These are phyloP conservation scores for Fraxinus americana DNA, from an alignment of 257 asterid species.

Conservation along the genomic window DNA sequence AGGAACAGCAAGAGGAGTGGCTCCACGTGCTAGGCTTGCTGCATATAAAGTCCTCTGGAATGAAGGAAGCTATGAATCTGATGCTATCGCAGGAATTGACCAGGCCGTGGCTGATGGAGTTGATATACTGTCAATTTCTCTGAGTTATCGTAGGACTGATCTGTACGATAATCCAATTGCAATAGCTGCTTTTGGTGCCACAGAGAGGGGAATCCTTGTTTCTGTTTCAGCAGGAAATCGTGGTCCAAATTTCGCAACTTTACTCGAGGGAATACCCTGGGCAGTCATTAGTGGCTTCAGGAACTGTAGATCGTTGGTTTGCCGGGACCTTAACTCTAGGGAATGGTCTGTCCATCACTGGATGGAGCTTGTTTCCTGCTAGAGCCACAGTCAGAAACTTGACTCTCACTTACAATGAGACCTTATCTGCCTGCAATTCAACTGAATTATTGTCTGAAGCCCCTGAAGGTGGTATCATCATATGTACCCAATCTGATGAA, in stretches of 20 bases:
- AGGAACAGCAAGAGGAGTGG: no score
- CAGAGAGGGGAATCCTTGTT: slow-evolving; percentile 7
- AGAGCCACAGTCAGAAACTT: background rate
- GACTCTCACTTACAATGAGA: background rate
- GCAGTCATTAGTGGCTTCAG: background rate
- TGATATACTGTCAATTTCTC: slow-evolving; percentile 5
- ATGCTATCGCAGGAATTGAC: background rate
- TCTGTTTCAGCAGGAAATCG: slow-evolving; percentile 5
- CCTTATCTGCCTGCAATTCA: slow-evolving; percentile 32
- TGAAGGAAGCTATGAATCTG: background rate
- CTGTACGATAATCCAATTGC: slow-evolving; percentile 1
- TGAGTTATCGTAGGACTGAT: background rate
- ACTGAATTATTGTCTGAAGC: slow-evolving; percentile 9
- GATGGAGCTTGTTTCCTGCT: slow-evolving; percentile 14
- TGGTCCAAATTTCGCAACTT: slow-evolving; percentile 8
- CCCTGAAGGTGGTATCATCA: background rate
- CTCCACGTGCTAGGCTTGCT: no score
- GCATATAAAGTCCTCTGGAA: no score
- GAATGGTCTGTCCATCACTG: background rate
- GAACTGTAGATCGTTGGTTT: background rate
- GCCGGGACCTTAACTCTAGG: background rate
- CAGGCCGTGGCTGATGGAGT: slow-evolving; percentile 17
- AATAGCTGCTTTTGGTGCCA: slow-evolving; percentile 21
- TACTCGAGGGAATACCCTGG: slow-evolving; percentile 13
- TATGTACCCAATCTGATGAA: slow-evolving; percentile 13